These are phyloP conservation scores for Xerocomus potaroensis DNA, from an alignment of 768 basidiomycete genomes.

Conservation along the genomic window DNA sequence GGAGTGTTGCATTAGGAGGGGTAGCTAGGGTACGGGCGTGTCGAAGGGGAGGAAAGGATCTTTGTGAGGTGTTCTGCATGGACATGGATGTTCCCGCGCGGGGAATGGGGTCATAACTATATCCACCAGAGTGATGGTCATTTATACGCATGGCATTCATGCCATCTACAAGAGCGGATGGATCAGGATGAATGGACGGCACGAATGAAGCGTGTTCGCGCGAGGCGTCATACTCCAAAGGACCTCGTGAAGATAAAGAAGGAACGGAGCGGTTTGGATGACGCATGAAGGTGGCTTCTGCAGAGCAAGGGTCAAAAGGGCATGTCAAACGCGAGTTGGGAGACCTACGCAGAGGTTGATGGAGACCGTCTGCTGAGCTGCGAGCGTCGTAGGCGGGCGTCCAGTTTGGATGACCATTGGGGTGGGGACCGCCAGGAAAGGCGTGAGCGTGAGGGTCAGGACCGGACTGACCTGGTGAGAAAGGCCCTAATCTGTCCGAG, in stretches of 20 bases:
- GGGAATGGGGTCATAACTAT: slow-evolving; percentile 43
- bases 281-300: slow-evolving; percentile 34
- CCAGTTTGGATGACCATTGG: slow-evolving; percentile 7
- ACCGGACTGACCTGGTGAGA: slow-evolving; percentile 1
- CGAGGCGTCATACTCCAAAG: slow-evolving; percentile 30
- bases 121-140: slow-evolving; percentile 35
- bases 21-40: slow-evolving; percentile 41
- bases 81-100: slow-evolving; percentile 60
- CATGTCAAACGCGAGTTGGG: neutral
- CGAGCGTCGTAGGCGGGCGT: slow-evolving; percentile 2
- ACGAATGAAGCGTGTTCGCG: slow-evolving; percentile 24
- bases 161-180: slow-evolving; percentile 43
- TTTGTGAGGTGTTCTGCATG: slow-evolving; percentile 31
- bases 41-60: slow-evolving; percentile 34
- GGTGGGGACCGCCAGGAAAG: slow-evolving; percentile 1
- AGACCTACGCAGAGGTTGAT: slow-evolving; percentile 21
- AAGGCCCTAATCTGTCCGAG: slow-evolving; percentile 6
- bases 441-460: slow-evolving; percentile 2
- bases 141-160: slow-evolving; percentile 53
- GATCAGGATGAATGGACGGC: slow-evolving; percentile 37
- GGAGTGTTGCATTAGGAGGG: slow-evolving; percentile 20
- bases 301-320: slow-evolving; percentile 6
- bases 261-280: slow-evolving; percentile 48
- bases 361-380: slow-evolving; percentile 13
- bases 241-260: slow-evolving; percentile 38